These are phyloP conservation scores for Fraxinus latifolia DNA, from an alignment of 305 asterid species.

Conservation along the genomic window DNA sequence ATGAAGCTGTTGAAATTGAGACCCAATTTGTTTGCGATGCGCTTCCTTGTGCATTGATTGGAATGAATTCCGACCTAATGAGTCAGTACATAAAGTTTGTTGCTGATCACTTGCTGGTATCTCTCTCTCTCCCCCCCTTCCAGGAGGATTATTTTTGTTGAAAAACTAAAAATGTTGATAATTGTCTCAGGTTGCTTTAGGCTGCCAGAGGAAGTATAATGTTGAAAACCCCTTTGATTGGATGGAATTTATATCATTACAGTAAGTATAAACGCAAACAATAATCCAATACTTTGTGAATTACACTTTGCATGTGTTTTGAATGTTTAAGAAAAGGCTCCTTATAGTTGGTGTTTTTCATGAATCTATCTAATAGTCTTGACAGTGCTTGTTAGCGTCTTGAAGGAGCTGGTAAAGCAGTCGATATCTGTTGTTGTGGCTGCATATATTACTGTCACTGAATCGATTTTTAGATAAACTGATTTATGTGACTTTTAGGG, in stretches of 20 bases:
- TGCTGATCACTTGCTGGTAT: constrained; percentile 66
- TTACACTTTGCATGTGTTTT: background rate
- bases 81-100: constrained; percentile 64
- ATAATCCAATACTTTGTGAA: background rate
- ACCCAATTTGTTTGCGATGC: constrained; percentile 68
- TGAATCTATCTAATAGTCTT: background rate
- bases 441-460: background rate
- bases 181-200: constrained; percentile 52
- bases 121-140: constrained; percentile 12
- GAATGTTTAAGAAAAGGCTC: background rate
- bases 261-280: constrained; percentile 41
- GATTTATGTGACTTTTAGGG: background rate
- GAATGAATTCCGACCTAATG: constrained; percentile 64
- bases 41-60: constrained; percentile 74
- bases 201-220: constrained; percentile 47
- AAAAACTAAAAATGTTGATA: background rate
- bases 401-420: background rate
- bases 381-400: background rate
- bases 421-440: background rate
- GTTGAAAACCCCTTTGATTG: constrained; percentile 77
- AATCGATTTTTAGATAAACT: background rate
- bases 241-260: constrained; percentile 74
- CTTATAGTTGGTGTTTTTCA: background rate
- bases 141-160: background rate
- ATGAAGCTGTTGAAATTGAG: constrained; percentile 78